These are phyloP conservation scores for Dentipellis fragilis DNA, from an alignment of 768 basidiomycete genomes.

Conservation along the genomic window DNA sequence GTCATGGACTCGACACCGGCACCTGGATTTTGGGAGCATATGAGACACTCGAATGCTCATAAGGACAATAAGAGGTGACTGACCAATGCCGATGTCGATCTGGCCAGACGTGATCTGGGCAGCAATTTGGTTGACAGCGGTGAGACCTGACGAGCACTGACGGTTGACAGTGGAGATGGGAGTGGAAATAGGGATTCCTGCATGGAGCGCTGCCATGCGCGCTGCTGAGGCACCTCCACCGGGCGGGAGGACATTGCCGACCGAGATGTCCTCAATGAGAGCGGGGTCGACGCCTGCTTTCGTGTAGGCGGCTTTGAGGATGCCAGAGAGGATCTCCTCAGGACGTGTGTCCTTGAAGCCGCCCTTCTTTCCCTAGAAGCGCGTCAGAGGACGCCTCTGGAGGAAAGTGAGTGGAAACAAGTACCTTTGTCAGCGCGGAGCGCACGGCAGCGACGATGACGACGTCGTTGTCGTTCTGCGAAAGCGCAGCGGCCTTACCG, in stretches of 20 bases:
- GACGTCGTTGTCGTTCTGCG: constrained; percentile 76
- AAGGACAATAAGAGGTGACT: constrained; percentile 13
- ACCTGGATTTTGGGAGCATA: constrained; percentile 27
- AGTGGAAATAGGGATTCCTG: constrained; percentile 73
- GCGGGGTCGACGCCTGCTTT: constrained; percentile 64
- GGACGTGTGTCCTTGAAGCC: constrained; percentile 87
- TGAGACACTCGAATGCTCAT: not conserved
- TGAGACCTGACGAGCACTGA: constrained; percentile 83
- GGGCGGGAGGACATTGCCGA: constrained; percentile 84
- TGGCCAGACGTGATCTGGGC: constrained; percentile 69
- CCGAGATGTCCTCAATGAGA: constrained; percentile 75
- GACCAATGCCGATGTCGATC: constrained; percentile 86
- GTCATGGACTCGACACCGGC: constrained; percentile 92
- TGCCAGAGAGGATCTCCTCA: constrained; percentile 69
- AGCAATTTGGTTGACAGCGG: constrained; percentile 74
- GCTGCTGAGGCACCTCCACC: constrained; percentile 75
- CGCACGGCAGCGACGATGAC: constrained; percentile 86
- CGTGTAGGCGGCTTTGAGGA: constrained; percentile 65
- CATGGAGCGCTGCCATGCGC: constrained; percentile 79
- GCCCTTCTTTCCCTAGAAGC: constrained; percentile 62
- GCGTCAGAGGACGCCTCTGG: not conserved
- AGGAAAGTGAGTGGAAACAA: constrained; percentile 8
- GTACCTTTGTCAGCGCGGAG: constrained; percentile 86
- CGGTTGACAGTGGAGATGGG: constrained; percentile 80
- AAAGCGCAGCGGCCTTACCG: constrained; percentile 26